These are phyloP conservation scores for Tolypocladium paradoxum DNA, from an alignment of 2,329 filamentous ascomycete genomes.

Conservation along the genomic window DNA sequence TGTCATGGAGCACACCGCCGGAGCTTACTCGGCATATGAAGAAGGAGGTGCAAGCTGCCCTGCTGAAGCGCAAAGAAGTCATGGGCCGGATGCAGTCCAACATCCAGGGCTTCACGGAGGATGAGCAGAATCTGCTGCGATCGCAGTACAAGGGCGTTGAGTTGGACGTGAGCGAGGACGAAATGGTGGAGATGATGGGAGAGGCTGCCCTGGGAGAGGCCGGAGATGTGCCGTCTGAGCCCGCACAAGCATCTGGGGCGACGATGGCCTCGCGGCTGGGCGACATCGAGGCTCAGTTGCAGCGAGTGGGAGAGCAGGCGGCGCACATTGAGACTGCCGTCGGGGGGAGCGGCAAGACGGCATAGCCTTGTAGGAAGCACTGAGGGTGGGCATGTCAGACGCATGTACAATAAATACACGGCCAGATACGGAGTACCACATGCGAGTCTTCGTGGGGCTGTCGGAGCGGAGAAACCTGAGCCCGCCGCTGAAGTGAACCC, in stretches of 20 bases:
- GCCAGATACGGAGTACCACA: no score
- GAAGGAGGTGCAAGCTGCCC: conserved; percentile 17
- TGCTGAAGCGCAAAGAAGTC: conserved; percentile 22
- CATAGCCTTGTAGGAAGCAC: neutral
- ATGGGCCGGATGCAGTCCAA: conserved; percentile 25
- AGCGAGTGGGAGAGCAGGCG: conserved; percentile 4
- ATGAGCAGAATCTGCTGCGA: conserved; percentile 24
- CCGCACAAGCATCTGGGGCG: neutral
- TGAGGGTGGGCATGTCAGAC: no score
- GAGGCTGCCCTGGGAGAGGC: conserved; percentile 6
- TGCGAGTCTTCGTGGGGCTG: no score
- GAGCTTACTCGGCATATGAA: conserved; percentile 31
- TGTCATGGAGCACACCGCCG: conserved; percentile 48
- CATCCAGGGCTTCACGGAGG: conserved; percentile 24
- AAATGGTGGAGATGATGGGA: conserved; percentile 23
- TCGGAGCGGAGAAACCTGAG: neutral
- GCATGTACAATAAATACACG: neutral
- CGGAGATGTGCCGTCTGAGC: neutral
- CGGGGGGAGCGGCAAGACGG: conserved; percentile 6
- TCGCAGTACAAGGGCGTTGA: conserved; percentile 14
- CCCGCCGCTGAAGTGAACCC: neutral
- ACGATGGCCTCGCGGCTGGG: conserved; percentile 1
- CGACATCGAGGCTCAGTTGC: conserved; percentile 9
- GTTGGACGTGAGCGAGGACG: conserved; percentile 21
- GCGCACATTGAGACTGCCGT: conserved; percentile 13